A percentile compares a stretch with the other conserved stretches of the same genome.
Conservation (phyloP, 148 eudicot species). For the Fagopyrum esculentum region DNA sequence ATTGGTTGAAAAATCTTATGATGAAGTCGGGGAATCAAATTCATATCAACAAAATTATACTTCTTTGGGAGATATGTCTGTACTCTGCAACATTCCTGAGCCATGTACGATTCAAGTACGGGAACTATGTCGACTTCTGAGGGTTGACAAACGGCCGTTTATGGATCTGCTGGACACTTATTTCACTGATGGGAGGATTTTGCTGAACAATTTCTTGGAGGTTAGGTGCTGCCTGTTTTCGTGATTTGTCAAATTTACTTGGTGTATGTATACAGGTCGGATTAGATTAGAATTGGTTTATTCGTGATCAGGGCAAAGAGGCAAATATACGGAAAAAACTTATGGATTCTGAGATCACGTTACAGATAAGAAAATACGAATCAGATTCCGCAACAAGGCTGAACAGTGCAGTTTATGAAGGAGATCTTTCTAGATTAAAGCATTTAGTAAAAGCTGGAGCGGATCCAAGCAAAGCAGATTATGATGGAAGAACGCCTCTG, state of each 20-base stretch:
- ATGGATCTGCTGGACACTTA: constrained; percentile 70
- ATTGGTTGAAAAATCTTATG: constrained; percentile 50
- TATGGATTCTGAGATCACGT: constrained; percentile 67
- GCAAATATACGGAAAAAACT: constrained; percentile 48
- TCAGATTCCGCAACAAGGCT: constrained; percentile 88
- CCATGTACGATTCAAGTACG: constrained; percentile 70
- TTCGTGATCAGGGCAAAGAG: constrained; percentile 54
- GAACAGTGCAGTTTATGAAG: constrained; percentile 67
- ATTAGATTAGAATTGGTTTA: not conserved
- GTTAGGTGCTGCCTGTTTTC: constrained; percentile 23
- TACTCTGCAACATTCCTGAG: constrained; percentile 84
- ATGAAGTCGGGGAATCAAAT: constrained; percentile 48
- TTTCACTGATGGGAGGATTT: constrained; percentile 68
- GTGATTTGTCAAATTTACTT: not conserved
- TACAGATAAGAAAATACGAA: constrained; percentile 76
- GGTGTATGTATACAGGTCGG: no score
- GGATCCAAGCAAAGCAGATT: constrained; percentile 80
- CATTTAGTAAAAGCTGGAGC: constrained; percentile 74
- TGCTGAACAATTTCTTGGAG: constrained; percentile 71
- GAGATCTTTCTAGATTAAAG: constrained; percentile 72
- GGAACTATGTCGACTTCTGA: constrained; percentile 71
- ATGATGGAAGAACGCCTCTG: constrained; percentile 84
- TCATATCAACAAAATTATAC: constrained; percentile 42
- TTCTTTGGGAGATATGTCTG: constrained; percentile 72
- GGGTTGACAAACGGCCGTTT: constrained; percentile 79